Evolutionary conservation across 345 rosid genomes (phyloP).

Genomic region (Noccaea caerulescens): DNA sequence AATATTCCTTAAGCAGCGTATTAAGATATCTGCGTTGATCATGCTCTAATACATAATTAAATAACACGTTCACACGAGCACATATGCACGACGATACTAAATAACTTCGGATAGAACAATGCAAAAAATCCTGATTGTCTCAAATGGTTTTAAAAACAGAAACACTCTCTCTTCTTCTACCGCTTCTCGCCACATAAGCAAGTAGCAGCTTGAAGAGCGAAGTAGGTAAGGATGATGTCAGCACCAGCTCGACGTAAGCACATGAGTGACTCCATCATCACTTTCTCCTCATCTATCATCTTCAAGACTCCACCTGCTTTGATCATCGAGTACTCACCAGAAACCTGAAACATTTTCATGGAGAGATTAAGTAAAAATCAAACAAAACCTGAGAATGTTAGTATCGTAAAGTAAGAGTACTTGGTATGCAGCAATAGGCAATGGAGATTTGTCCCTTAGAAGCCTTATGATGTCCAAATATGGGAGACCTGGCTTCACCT

Average conservation of each 20-base stretch:
- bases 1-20: too few relatives aligned
- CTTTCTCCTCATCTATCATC: slow-evolving; percentile 96
- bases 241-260: slow-evolving; percentile 96
- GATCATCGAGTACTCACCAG: slow-evolving; percentile 96
- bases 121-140: slow-evolving; percentile 21
- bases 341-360: slow-evolving; percentile 30
- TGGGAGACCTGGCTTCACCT: slow-evolving; percentile 98
- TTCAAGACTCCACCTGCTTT: slow-evolving; percentile 88
- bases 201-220: slow-evolving; percentile 92
- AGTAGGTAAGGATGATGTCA: slow-evolving; percentile 85
- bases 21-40: too few relatives aligned
- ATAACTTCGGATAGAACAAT: slow-evolving; percentile 6
- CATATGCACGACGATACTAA: slow-evolving; percentile 10
- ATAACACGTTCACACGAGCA: not conserved
- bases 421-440: slow-evolving; percentile 97
- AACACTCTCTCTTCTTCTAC: slow-evolving; percentile 32
- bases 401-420: slow-evolving; percentile 38
- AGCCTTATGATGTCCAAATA: slow-evolving; percentile 93
- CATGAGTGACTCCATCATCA: slow-evolving; percentile 94
- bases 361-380: not conserved
- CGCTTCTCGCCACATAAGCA: slow-evolving; percentile 65
- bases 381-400: slow-evolving; percentile 1
- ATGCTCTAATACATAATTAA: not conserved
- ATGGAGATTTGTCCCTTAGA: slow-evolving; percentile 72
- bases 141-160: slow-evolving; percentile 12